phyloP scores from a whole-genome alignment of 2,329 filamentous ascomycete species.

The Arachnomyces sp. region DNA sequence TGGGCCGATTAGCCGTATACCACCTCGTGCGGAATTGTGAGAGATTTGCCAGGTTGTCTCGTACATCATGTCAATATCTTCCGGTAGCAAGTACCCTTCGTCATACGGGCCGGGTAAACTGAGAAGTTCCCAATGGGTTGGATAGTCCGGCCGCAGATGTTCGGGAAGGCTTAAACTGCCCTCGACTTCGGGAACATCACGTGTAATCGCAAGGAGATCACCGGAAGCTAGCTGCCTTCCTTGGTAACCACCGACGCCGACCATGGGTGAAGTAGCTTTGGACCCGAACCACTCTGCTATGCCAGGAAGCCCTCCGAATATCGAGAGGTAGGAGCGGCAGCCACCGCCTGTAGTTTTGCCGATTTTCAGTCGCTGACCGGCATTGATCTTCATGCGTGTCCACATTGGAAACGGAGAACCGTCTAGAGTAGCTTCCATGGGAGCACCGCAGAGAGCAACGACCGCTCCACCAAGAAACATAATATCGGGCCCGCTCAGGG shows the following conservation, averaged over 20 bases:
- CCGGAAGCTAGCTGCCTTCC: constrained; percentile 48
- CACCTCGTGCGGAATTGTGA: constrained; percentile 53
- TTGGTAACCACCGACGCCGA: constrained; percentile 53
- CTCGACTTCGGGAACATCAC: constrained; percentile 27
- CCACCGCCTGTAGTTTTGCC: constrained; percentile 46
- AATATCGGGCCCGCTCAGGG: constrained; percentile 51
- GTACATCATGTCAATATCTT: constrained; percentile 52
- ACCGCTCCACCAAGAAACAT: constrained; percentile 47
- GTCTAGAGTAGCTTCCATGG: constrained; percentile 46
- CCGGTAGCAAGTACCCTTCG: constrained; percentile 43
- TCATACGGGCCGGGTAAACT: constrained; percentile 51
- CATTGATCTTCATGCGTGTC: constrained; percentile 42
- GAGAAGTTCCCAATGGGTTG: constrained; percentile 44
- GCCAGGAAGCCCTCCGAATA: constrained; percentile 47
- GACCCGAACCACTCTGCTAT: constrained; percentile 51
- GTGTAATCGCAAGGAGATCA: constrained; percentile 42
- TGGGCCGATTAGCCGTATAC: constrained; percentile 52
- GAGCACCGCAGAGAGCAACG: constrained; percentile 50
- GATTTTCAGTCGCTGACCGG: constrained; percentile 47
- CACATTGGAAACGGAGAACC: constrained; percentile 45
- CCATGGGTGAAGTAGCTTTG: constrained; percentile 51
- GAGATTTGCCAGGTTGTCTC: constrained; percentile 51
- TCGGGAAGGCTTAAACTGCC: constrained; percentile 35
- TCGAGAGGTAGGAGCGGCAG: constrained; percentile 51
- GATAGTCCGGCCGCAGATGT: constrained; percentile 41